Evolutionary conservation across 108 stramenopile species (phyloP), one percentile per base, ranked within the genome.

Genomic region (Bacterosira constricta): DNA sequence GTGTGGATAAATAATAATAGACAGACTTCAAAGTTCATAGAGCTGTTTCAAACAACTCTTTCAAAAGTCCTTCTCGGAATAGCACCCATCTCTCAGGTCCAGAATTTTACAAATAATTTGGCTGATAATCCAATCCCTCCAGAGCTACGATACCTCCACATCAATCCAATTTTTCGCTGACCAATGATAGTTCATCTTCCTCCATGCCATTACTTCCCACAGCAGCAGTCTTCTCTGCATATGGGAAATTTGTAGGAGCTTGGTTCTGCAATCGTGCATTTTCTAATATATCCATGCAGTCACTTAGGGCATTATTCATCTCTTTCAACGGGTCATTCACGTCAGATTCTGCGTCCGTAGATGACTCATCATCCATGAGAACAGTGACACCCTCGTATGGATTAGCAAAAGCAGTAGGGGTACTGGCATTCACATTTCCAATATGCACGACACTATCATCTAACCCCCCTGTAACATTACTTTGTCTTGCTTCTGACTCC

Each of bases 241-340:
- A 1, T 1, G 10, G 6, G 30, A 15, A 5, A 26, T 21, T 30
- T 8, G 52, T 30, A 1, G 29, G 25, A 11, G 4, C 9, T 1
- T 30, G 13, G 11, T 53, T 53, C 29, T 53, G 26, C 29, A 30
- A 30, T 25, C 51, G 46, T 13, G 63, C 77, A 42, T 64, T 70
- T 21, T 70, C 77, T 26, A 77, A 30, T 46, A 69, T 69, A 18
- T 63, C 17, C 60, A 69, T 69, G 45, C 77, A 77, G 34, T 77
- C 77, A 23, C 21, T 55, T 6, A 77, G 17, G 31, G 68, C 53
- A 15, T 25, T 21, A 37, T 70, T 65, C 77, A 70, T 77, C 34
- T 53, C 25, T 35, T 63, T 63, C 25, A 70, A 34, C 17, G 45
- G 38, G 42, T 56, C 54, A 30, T 68, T 26, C 5, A 45, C 54